Evolutionary conservation across 2,329 filamentous ascomycete genomes (phyloP), one percentile per base, ranked within the genome.

Genomic region (Ascochyta koolunga): DNA sequence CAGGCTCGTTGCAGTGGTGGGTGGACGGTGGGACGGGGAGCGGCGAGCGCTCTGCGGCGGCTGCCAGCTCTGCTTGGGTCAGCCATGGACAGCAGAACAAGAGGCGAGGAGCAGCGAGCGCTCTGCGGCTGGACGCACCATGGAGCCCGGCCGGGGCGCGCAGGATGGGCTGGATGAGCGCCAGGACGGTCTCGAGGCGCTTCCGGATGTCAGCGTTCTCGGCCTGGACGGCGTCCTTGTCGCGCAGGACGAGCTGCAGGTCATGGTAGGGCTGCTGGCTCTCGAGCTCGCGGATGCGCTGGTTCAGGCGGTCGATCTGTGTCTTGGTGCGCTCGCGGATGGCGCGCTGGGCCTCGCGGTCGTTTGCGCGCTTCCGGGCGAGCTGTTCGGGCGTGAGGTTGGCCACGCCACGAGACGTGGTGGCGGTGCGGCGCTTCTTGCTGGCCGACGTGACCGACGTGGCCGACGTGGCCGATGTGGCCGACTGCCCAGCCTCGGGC

Each of bases 361-460:
- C 91, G 83, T 96, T 96, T 68, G 91, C 90, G 60, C 93, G 84
- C 80, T 96, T 97, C 75, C 92, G 89, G 25, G 89, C 90, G 54
- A 96, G 84, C 76, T 96, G 93, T 58, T 93, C 89, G 5, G 91
- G 89, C 10, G 91, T 96, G 70, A 96, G 82, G 68, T 90, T 93
- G 60, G 91, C 91, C 50, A 96, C 92, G 60, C 90, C 92, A 62
- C 91, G 86, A 54, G 89, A 79, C 39, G 74, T 76, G 24, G 77
- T 68, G 51, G 71, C 76, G 15, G 69, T 71, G 45, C 68, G 67
- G 44, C 73, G 72, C 56, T 68, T 70, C 61, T 75, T 74, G 4
- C 41, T 47, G 5, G 40, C 42, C 9, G 60, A 56, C 27, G n/a
- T n/a, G n/a, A n/a, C n/a, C n/a, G n/a, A n/a, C n/a, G n/a, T n/a